Evolutionary conservation across 2,329 filamentous ascomycete species (phyloP).

Genomic region (Emydomyces testavorans): DNA sequence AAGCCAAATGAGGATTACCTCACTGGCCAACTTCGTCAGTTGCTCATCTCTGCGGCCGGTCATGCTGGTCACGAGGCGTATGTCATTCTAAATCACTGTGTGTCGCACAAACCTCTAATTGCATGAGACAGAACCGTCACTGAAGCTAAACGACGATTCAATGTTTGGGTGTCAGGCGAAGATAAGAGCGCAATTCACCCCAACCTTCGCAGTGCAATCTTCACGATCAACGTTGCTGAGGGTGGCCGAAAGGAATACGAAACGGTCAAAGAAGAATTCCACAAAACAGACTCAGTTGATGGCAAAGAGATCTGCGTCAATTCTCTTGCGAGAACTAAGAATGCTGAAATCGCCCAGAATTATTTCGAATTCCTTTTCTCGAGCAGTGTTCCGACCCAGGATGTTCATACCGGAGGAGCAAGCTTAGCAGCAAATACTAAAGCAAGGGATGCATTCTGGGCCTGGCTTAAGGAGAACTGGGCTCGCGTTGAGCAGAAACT

Average conservation of each 20-base stretch:
- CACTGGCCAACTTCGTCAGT: slow-evolving; percentile 67
- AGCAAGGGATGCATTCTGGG: slow-evolving; percentile 67
- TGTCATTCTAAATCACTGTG: slow-evolving; percentile 24
- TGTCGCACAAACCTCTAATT: slow-evolving; percentile 10
- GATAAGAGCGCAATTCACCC: slow-evolving; percentile 64
- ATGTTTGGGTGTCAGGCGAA: slow-evolving; percentile 57
- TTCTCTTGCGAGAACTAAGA: slow-evolving; percentile 62
- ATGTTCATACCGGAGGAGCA: slow-evolving; percentile 72
- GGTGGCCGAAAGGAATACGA: slow-evolving; percentile 59
- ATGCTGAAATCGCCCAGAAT: slow-evolving; percentile 54
- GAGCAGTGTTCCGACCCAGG: slow-evolving; percentile 70
- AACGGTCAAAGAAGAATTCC: slow-evolving; percentile 74
- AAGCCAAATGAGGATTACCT: slow-evolving; percentile 69
- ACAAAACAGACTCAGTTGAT: slow-evolving; percentile 70
- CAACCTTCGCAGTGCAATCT: slow-evolving; percentile 68
- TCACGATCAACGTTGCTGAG: slow-evolving; percentile 64
- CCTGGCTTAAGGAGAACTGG: slow-evolving; percentile 79
- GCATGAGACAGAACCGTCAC: slow-evolving; percentile 45
- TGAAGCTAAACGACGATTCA: slow-evolving; percentile 68
- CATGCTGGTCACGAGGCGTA: slow-evolving; percentile 63
- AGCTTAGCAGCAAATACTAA: slow-evolving; percentile 61
- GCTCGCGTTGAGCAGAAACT: slow-evolving; percentile 58
- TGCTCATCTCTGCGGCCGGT: slow-evolving; percentile 65
- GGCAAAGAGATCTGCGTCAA: slow-evolving; percentile 77
- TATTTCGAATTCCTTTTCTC: slow-evolving; percentile 67